Evolutionary conservation across 2,329 filamentous ascomycete species (phyloP).

Genomic region (Monosporascus cannonballus): DNA sequence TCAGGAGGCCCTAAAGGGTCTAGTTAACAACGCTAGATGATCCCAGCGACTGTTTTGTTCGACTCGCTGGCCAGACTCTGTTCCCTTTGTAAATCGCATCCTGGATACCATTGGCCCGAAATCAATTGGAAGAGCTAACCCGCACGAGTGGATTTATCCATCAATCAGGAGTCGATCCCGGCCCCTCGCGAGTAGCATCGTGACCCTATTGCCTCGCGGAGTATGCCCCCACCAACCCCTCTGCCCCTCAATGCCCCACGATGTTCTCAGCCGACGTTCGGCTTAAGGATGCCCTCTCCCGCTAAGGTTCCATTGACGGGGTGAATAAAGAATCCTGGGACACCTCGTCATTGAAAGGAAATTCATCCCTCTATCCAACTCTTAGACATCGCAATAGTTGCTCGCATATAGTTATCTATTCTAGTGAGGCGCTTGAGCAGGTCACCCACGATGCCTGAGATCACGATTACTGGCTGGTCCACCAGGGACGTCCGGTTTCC

Average conservation of each 20-base stretch:
- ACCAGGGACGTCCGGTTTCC: constrained; percentile 73
- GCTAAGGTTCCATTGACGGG: background rate
- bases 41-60: too few species aligned
- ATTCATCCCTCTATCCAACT: background rate
- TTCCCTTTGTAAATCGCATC: background rate
- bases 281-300: background rate
- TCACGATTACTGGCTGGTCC: constrained; percentile 67
- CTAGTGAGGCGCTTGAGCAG: background rate
- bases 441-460: constrained; percentile 38
- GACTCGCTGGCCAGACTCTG: background rate
- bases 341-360: background rate
- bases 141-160: constrained; percentile 21
- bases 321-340: background rate
- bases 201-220: constrained; percentile 1
- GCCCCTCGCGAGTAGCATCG: background rate
- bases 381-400: background rate
- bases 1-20: too few species aligned
- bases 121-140: background rate
- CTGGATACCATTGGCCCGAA: constrained; percentile 1
- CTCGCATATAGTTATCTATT: background rate
- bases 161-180: constrained; percentile 19
- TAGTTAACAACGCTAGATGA: too few species aligned
- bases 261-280: background rate
- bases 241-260: background rate
- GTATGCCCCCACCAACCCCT: background rate